Evolutionary conservation across 306 rosid genomes (phyloP).

Genomic region (Albizia julibrissin): DNA sequence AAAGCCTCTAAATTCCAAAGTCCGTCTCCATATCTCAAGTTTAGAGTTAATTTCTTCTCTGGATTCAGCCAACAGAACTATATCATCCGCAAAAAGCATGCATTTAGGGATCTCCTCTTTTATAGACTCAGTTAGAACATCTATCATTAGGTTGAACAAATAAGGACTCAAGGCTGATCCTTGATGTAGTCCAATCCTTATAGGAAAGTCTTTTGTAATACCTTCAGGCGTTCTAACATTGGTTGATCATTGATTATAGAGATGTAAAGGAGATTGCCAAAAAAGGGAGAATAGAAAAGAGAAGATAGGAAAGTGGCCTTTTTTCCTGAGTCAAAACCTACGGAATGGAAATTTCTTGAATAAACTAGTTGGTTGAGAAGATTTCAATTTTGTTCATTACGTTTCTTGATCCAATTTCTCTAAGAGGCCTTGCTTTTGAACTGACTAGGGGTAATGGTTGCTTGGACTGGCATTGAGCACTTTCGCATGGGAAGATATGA

Average conservation of each 20-base stretch:
- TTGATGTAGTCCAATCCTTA: too few relatives aligned
- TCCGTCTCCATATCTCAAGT: too few relatives aligned
- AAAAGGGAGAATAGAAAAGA: neutral
- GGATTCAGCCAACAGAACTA: too few relatives aligned
- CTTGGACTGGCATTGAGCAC: slow-evolving; percentile 99
- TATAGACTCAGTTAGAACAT: too few relatives aligned
- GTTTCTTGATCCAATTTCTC: neutral
- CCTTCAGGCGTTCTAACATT: too few relatives aligned
- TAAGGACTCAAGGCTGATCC: too few relatives aligned
- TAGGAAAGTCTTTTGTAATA: too few relatives aligned
- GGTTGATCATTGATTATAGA: neutral
- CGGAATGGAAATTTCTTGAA: neutral
- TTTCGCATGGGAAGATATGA: slow-evolving; percentile 83
- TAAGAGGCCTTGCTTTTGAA: slow-evolving; percentile 7
- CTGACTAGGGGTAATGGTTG: slow-evolving; percentile 88
- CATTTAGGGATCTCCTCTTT: too few relatives aligned
- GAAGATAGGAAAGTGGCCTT: neutral
- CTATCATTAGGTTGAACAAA: too few relatives aligned
- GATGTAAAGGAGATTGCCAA: neutral
- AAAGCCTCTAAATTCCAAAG: too few relatives aligned
- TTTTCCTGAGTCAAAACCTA: neutral
- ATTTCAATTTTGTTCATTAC: neutral
- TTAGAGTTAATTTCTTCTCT: too few relatives aligned
- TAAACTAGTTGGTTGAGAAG: neutral
- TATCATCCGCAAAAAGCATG: too few relatives aligned